Evolutionary conservation across 805 yeast genomes (phyloP), one percentile per base, ranked within the genome.

Genomic region (Wickerhamiella kurtzmanii): DNA sequence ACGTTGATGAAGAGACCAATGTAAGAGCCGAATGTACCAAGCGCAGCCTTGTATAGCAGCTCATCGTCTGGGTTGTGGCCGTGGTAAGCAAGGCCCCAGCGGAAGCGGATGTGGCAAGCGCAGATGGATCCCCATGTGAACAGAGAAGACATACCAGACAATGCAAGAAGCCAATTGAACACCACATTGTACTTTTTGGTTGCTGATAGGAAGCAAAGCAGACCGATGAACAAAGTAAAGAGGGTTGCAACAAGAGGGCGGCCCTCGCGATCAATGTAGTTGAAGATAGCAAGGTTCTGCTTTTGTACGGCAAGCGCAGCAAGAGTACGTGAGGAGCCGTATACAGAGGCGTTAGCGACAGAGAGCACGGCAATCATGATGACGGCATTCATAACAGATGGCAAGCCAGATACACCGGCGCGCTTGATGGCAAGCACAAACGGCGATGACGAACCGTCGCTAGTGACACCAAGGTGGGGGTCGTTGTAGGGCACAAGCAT

Each of bases 111-210:
- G 58, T 80, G 88, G 41, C 80, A 75, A 38, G 74, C 64, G 58
- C 81, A 77, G 52, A 82, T 77, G 4, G 85, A 74, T 44, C 79
- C 80, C 94, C 94, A 83, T 35, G 84, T 79, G 64, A 81, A 76
- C 50, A 82, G 69, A n/a, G 87, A 77, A 0, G 87, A 77, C 52
- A 83, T 67, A 50, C 88, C 88, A 37, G 86, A 78, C 32, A 83
- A 63, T n/a, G 88, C 82, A 56, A 80, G 68, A 63, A 83, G 64
- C 92, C 92, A 83, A 53, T 69, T 69, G 66, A 83, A 84, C 22
- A 81, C 80, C 5, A 50, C 54, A 8, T 45, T 42, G 43, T 77
- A 69, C 49, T 72, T 64, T 8, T 70, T 63, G 37, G 81, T 74
- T 3, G 84, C 84, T 37, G 80, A 75, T 41, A 82, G 66, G 62